Base-by-base conservation (phyloP, 192 early-diverging fungal species). In the Backusella tarrabulga region DNA sequence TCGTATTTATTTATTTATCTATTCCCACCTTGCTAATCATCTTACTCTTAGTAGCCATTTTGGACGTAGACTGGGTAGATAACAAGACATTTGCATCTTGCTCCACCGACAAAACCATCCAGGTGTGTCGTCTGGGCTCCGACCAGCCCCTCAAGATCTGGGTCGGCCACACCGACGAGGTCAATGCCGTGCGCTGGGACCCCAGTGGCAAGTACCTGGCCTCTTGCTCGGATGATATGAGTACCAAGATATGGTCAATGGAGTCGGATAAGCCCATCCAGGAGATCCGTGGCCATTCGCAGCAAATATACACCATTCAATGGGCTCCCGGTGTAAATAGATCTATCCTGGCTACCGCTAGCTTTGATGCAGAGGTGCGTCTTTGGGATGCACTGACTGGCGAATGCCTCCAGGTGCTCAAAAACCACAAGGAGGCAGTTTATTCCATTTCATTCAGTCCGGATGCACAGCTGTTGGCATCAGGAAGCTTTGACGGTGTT, bases 51-150 rank as follows among this genome's bases (percentile, higher is more conserved):
- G 91, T 80, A 29, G 88, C 91, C 7, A 90, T 93, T 4, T 82
- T 97, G 68, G 95, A 97, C 82, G 90, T 96, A 8, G 97, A 96
- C 81, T 99, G 97, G 97, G 86, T 90, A 67, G 96, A 99, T 79
- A 93, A 96, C 79, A 84, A 85, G 1, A 99, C 95, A 8, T 95
- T 98, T 88, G 96, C 97, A 5, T 95, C 95, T 0, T 94, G 92
- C 73, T 94, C 94, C 29, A 86, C 87, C 14, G 97, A 99, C 80
- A 89, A 90, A 44, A 85, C 86, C 7, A 91, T 99, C 2, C 91
- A 88, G 63, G 90, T 99, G 0, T 98, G 95, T 83, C 87, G 88
- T 60, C 88, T 96, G 26, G 93, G 93, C 15, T 83, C 80, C 12
- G 74, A 82, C 1, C 84, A 88, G n/a, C 94, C 97, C 0, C 34